Percentiles rank a stretch among this genome's conserved stretches.
Evolutionary conservation across 768 basidiomycete species (phyloP).

Genomic region (Mycena capillaripes): DNA sequence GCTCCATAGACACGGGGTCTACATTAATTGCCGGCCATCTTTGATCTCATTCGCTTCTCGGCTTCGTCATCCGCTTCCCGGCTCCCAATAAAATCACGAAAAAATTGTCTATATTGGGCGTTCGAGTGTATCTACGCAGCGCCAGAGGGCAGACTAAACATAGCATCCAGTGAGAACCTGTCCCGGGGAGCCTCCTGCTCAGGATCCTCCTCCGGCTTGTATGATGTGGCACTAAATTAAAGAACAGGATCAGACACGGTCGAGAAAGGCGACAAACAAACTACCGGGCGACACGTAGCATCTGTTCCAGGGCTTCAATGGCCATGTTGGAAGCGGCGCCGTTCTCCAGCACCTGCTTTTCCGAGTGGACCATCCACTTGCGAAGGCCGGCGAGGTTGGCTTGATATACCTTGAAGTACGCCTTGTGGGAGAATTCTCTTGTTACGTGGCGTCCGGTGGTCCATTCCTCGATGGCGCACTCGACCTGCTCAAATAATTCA

Average conservation of each 20-base stretch:
- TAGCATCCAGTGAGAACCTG: not conserved
- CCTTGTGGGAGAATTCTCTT: not conserved
- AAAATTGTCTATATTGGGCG: not conserved
- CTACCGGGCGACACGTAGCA: not conserved
- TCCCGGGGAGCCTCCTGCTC: not conserved
- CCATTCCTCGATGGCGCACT: constrained; percentile 14
- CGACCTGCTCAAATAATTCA: not conserved
- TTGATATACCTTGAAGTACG: not conserved
- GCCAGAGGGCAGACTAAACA: not conserved
- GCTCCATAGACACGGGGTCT: not conserved
- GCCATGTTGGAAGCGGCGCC: not conserved
- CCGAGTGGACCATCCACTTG: constrained; percentile 1
- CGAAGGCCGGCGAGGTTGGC: not conserved
- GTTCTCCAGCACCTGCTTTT: not conserved
- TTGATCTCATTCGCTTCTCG: not conserved
- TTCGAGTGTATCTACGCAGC: not conserved
- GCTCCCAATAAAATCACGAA: not conserved
- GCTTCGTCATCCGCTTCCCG: no score
- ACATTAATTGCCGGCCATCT: not conserved
- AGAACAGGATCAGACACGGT: not conserved
- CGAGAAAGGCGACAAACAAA: not conserved
- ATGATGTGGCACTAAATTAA: not conserved
- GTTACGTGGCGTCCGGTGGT: not conserved
- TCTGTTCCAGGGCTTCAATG: not conserved
- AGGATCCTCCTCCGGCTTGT: not conserved